Base-by-base conservation (phyloP, 305 asterid genomes). In the Caryopteris hybrid region DNA sequence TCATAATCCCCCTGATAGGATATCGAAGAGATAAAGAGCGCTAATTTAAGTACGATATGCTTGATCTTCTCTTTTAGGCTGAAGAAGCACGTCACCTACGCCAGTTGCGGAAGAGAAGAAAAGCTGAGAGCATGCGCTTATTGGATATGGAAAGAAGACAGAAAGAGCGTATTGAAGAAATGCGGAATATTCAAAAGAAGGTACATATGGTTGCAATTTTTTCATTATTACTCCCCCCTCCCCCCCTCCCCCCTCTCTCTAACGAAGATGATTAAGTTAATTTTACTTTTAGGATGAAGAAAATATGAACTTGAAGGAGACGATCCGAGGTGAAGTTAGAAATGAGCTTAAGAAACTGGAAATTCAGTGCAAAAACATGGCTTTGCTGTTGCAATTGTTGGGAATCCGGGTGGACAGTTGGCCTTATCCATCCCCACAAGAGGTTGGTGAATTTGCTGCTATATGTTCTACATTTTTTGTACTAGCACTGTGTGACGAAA, bases 141-240 rank as follows among this genome's bases (percentile, higher is more conserved):
- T 63, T 83, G 76, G 99, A 95, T 76, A 85, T 91, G 97, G 95
- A 95, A 84, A 85, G 85, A 79, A 89, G 99, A 79, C 97, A 88
- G 76, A 91, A 91, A 62, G 76, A 86, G 76, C 96, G 99, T 11
- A 14, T 95, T 53, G 95, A 91, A 72, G 99, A 95, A 85, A 80
- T 95, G 45, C 82, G 99, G 53, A 85, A 76, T 71, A 74, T 78
- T 57, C 85, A 91, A 64, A 91, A 85, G 81, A 85, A 92, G 98
- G 99, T 95, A 4, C 31, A 71, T 3, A 14, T 25, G 9, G 43
- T 65, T 59, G 51, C 58, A 67, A 45, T 61, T 50, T 58, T 45
- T 42, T 6, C 18, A 60, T 60, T 33, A 48, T 34, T 61, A 7
- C 69, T 17, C 27, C 42, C n/a, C n/a, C n/a, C n/a, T n/a, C n/a